Conservation (phyloP, 2,329 filamentous ascomycete species). For the Arthrobotrys megalospora region DNA sequence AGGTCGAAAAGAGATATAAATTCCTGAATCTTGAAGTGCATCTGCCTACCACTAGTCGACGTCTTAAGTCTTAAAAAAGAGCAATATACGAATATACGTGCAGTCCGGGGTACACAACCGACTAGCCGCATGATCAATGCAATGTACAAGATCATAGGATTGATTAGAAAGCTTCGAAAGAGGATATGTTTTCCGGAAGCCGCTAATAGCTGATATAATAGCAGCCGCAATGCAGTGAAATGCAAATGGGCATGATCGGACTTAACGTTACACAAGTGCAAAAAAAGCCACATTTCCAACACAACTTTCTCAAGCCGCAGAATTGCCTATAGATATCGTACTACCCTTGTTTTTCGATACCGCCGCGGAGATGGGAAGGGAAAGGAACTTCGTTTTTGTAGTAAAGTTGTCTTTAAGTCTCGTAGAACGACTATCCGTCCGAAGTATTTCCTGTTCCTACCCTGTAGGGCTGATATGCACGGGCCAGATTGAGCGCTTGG, state of each 20-base stretch:
- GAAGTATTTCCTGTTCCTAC: background rate
- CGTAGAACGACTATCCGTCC: background rate
- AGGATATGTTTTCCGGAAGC: slow-evolving; percentile 14
- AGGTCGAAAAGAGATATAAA: too few species aligned
- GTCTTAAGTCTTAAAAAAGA: too few species aligned
- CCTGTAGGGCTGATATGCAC: slow-evolving; percentile 22
- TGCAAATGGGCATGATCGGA: too few species aligned
- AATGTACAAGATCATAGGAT: slow-evolving; percentile 8
- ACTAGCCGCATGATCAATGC: background rate
- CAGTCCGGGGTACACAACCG: slow-evolving; percentile 2
- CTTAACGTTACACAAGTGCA: slow-evolving; percentile 10
- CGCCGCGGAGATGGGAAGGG: too few species aligned
- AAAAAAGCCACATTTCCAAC: slow-evolving; percentile 18
- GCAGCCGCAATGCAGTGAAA: too few species aligned
- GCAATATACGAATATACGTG: too few species aligned
- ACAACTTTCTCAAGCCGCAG: background rate
- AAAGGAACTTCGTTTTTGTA: too few species aligned
- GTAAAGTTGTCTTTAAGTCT: background rate
- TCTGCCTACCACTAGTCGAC: too few species aligned
- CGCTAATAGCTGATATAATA: too few species aligned
- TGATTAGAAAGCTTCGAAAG: slow-evolving; percentile 5
- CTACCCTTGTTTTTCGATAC: too few species aligned
- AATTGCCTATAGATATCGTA: background rate
- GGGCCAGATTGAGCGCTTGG: background rate
- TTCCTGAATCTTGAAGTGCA: too few species aligned